Percentiles rank a stretch among this genome's conserved stretches.
These are phyloP conservation scores for Fraxinus latifolia DNA, from an alignment of 305 asterid species.

Conservation along the genomic window DNA sequence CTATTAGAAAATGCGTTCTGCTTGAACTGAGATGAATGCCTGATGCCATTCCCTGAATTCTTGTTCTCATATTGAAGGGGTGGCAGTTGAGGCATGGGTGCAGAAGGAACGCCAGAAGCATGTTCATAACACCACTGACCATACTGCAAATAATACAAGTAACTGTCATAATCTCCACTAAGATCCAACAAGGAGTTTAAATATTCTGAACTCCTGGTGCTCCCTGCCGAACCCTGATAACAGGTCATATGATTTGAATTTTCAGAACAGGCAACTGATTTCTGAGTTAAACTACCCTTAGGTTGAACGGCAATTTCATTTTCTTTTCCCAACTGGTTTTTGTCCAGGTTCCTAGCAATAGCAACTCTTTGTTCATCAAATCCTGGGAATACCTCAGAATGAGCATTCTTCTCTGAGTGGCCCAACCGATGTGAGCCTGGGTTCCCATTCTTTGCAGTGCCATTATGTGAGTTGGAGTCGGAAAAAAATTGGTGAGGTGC, in stretches of 20 bases:
- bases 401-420: slow-evolving; percentile 21
- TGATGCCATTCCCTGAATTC: slow-evolving; percentile 23
- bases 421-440: slow-evolving; percentile 26
- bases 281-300: not conserved
- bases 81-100: slow-evolving; percentile 38
- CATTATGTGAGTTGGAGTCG: slow-evolving; percentile 25
- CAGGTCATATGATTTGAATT: slow-evolving; percentile 20
- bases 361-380: not conserved
- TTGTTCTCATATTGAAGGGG: slow-evolving; percentile 24
- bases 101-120: slow-evolving; percentile 31
- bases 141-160: slow-evolving; percentile 37
- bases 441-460: slow-evolving; percentile 15
- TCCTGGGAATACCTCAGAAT: slow-evolving; percentile 21
- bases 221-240: slow-evolving; percentile 22
- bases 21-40: slow-evolving; percentile 19
- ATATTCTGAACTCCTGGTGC: slow-evolving; percentile 29
- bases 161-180: slow-evolving; percentile 50
- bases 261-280: slow-evolving; percentile 13
- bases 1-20: slow-evolving; percentile 21
- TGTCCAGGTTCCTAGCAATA: not conserved
- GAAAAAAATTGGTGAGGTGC: slow-evolving; percentile 43
- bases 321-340: not conserved
- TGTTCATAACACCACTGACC: slow-evolving; percentile 42
- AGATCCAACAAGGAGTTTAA: slow-evolving; percentile 40
- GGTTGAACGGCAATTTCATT: slow-evolving; percentile 8